Conservation (phyloP, 441 rosid species). For the Gossypium gossypioides region DNA sequence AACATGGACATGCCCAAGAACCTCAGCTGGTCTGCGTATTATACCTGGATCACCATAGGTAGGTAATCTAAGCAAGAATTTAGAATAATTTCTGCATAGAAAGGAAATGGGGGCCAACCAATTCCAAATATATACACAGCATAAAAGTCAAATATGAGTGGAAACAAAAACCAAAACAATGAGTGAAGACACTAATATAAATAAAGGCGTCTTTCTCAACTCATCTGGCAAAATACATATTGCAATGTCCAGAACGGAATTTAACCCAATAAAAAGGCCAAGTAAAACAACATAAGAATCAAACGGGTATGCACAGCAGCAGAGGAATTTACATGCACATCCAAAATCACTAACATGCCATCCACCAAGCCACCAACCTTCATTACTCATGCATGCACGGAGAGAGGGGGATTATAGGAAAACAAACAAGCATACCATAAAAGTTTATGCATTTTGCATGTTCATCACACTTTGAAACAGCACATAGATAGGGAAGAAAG, state of each 20-base stretch:
- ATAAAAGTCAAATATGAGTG: neutral
- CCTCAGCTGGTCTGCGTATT: constrained; percentile 89
- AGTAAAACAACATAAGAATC: neutral
- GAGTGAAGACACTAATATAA: constrained; percentile 1
- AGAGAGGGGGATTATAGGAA: neutral
- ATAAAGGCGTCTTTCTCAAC: neutral
- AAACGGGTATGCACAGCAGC: neutral
- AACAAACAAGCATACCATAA: constrained; percentile 6
- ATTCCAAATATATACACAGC: neutral
- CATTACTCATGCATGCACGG: neutral
- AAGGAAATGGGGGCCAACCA: neutral
- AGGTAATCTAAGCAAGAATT: constrained; percentile 15
- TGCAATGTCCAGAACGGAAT: neutral
- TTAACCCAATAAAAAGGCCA: neutral
- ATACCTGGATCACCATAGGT: constrained; percentile 44
- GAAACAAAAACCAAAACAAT: neutral
- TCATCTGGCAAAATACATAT: neutral
- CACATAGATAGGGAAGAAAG: constrained; percentile 2
- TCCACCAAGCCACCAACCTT: neutral
- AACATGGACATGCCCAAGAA: constrained; percentile 98
- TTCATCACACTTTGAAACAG: neutral
- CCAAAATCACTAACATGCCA: neutral
- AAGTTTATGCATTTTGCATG: constrained; percentile 6
- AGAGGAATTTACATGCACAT: neutral
- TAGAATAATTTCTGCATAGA: neutral